These are phyloP conservation scores for Eucalyptus shirleyi DNA, from an alignment of 345 rosid species.

Conservation along the genomic window DNA sequence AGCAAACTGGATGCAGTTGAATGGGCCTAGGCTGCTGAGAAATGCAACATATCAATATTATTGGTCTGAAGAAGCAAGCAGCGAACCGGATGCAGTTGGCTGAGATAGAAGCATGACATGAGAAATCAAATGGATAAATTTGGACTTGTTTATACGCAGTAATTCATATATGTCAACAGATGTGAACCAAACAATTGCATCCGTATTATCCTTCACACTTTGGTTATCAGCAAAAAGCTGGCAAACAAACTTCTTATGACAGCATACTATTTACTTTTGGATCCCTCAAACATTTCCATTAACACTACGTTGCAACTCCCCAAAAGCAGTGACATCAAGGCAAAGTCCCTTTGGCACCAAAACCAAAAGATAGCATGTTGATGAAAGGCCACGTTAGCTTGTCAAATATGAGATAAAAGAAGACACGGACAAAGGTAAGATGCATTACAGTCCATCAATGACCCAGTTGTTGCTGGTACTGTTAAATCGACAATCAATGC, in stretches of 20 bases:
- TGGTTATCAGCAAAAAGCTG: background rate
- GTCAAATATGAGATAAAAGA: background rate
- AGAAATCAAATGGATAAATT: background rate
- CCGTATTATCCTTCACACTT: background rate
- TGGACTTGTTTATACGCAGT: background rate
- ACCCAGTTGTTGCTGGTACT: conserved; percentile 61
- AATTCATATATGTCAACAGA: background rate
- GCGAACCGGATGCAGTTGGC: background rate
- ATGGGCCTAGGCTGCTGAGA: background rate
- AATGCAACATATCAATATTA: background rate
- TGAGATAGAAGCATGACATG: background rate
- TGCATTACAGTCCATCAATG: conserved; percentile 92
- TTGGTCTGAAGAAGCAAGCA: background rate
- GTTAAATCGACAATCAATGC: conserved; percentile 78
- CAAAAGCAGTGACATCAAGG: background rate
- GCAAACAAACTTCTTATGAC: background rate
- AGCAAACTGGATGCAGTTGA: background rate
- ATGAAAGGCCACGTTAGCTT: background rate
- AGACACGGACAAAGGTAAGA: conserved; percentile 1
- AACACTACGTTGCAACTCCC: background rate
- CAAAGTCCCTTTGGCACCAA: background rate
- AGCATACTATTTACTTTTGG: background rate
- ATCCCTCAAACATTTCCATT: background rate
- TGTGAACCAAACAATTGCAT: background rate
- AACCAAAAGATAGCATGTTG: background rate